A percentile compares a stretch with the other conserved stretches of the same genome.
These are phyloP conservation scores for Trametes cinnabarina DNA, from an alignment of 768 basidiomycete species.

Conservation along the genomic window DNA sequence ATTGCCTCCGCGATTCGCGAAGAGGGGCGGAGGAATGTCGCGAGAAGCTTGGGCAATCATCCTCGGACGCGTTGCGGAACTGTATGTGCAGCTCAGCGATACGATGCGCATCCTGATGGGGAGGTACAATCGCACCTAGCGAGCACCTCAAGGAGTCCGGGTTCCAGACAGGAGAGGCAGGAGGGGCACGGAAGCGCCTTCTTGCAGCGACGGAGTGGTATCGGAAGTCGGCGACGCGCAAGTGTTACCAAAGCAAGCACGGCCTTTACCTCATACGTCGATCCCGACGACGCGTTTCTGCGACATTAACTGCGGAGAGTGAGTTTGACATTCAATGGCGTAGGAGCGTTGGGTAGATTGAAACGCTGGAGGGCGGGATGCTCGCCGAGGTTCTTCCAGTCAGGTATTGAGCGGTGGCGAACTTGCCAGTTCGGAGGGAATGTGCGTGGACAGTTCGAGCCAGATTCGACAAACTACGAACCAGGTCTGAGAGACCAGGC, in stretches of 20 bases:
- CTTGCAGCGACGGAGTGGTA: background rate
- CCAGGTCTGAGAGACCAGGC: background rate
- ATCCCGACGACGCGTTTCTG: conserved; percentile 6
- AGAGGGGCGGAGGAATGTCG: conserved; percentile 21
- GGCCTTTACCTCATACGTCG: conserved; percentile 1
- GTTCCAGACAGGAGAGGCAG: background rate
- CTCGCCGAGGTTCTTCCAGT: conserved; percentile 3
- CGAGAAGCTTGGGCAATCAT: conserved; percentile 17
- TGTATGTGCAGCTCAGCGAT: conserved; percentile 5
- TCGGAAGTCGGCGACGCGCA: background rate
- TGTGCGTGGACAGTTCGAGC: conserved; percentile 5
- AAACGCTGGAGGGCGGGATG: background rate
- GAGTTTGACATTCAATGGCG: conserved; percentile 1
- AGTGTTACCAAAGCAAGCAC: background rate
- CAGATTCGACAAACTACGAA: background rate
- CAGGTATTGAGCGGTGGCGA: background rate
- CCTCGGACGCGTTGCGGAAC: background rate
- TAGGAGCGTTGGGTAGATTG: background rate
- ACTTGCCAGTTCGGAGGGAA: background rate
- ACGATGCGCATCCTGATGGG: background rate
- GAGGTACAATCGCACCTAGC: background rate
- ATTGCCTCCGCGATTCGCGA: conserved; percentile 16
- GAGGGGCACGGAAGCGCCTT: background rate
- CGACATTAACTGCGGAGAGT: conserved; percentile 5
- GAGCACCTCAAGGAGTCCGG: background rate